Conservation (phyloP, 306 rosid species). For the Sophora flavescens region DNA sequence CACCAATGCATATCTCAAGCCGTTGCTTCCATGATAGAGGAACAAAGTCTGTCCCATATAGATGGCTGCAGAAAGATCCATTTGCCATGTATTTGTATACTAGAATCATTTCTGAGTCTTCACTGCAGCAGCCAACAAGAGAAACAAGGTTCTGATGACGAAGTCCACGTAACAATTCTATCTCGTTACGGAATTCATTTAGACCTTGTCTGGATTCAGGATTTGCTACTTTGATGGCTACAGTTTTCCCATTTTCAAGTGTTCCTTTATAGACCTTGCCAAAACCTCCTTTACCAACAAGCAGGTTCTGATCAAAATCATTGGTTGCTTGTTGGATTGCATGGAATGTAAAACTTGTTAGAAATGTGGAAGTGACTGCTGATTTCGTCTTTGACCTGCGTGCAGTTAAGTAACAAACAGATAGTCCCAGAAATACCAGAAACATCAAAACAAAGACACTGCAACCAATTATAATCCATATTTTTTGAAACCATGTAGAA, state of each 20-base stretch:
- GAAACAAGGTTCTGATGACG: conserved; percentile 36
- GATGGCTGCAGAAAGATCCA: conserved; percentile 17
- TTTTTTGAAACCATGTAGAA: too few relatives aligned
- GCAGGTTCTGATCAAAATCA: conserved; percentile 65
- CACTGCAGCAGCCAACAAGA: conserved; percentile 30
- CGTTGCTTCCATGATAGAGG: conserved; percentile 44
- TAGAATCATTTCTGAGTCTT: conserved; percentile 24
- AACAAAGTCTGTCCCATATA: neutral
- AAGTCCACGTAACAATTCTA: conserved; percentile 28
- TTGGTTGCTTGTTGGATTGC: conserved; percentile 75
- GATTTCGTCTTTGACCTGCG: conserved; percentile 26
- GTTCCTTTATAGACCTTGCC: conserved; percentile 82
- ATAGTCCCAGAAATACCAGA: neutral
- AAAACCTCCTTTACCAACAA: conserved; percentile 83
- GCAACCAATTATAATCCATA: conserved; percentile 57
- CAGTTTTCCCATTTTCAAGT: conserved; percentile 68
- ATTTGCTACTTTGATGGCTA: conserved; percentile 38
- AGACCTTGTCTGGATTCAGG: conserved; percentile 36
- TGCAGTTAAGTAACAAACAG: neutral
- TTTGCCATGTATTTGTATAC: conserved; percentile 39
- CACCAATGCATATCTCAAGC: conserved; percentile 37
- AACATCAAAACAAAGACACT: neutral
- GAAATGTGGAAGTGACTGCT: neutral
- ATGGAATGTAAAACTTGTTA: conserved; percentile 49
- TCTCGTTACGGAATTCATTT: conserved; percentile 40